These are phyloP conservation scores for Neonectria magnoliae DNA, from an alignment of 2,329 filamentous ascomycete species.

Conservation along the genomic window DNA sequence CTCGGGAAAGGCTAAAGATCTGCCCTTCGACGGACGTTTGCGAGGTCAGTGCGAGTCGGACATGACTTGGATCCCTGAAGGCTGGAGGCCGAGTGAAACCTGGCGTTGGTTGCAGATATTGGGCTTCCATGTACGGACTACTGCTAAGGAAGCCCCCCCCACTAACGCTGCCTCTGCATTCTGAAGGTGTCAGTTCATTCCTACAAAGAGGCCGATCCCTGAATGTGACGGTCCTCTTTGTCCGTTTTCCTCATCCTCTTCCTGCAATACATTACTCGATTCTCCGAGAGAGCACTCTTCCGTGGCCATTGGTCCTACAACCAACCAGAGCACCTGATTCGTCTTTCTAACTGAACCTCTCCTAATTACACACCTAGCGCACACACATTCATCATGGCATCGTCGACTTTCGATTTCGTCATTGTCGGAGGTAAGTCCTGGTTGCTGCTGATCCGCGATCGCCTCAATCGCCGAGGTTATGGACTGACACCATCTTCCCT, in stretches of 20 bases:
- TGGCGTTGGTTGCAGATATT: not conserved
- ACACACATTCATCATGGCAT: not conserved
- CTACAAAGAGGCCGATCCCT: not conserved
- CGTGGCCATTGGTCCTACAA: not conserved
- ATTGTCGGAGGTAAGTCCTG: conserved; percentile 35
- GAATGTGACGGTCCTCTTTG: not conserved
- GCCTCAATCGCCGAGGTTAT: not conserved
- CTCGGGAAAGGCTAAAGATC: not conserved
- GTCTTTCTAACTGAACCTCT: not conserved
- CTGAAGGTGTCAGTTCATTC: not conserved
- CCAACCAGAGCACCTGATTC: not conserved
- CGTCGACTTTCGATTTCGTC: conserved; percentile 31
- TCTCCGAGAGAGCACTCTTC: not conserved
- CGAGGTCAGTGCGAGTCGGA: not conserved
- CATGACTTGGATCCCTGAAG: not conserved
- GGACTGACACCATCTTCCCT: no score
- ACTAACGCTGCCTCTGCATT: not conserved
- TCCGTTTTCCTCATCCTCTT: not conserved
- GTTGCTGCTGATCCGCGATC: not conserved
- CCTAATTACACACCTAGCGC: not conserved
- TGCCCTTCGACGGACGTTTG: not conserved
- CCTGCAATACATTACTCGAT: not conserved
- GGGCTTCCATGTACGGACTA: no score
- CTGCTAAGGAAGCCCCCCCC: not conserved
- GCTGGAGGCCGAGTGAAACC: not conserved